Conservation (phyloP, 2,329 filamentous ascomycete genomes). For the Podosphaera leucotricha region DNA sequence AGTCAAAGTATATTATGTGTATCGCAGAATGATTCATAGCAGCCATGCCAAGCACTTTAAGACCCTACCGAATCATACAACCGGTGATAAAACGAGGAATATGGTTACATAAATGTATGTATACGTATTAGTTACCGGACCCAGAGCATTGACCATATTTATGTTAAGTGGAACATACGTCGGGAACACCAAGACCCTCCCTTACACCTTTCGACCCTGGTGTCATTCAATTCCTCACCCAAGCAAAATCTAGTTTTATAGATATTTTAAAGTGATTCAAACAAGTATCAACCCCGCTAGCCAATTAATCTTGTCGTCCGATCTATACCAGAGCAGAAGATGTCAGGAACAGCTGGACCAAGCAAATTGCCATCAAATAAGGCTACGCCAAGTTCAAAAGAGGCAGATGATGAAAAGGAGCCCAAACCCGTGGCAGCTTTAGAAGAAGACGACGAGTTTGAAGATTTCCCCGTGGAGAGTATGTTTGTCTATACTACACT, state of each 20-base stretch:
- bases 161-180: too few species aligned
- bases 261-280: too few species aligned
- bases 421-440: constrained; percentile 30
- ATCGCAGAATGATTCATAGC: too few species aligned
- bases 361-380: constrained; percentile 10
- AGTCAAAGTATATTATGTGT: too few species aligned
- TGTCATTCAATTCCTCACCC: not conserved
- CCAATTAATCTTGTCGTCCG: not conserved
- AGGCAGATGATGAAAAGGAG: constrained; percentile 17
- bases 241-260: not conserved
- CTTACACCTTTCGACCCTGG: too few species aligned
- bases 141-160: too few species aligned
- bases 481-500: constrained; percentile 10
- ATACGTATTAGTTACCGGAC: too few species aligned
- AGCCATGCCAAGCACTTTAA: too few species aligned
- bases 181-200: too few species aligned
- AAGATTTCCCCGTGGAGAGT: constrained; percentile 97
- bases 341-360: constrained; percentile 15
- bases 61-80: too few species aligned
- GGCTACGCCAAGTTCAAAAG: constrained; percentile 7
- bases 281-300: not conserved
- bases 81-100: too few species aligned
- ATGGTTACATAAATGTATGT: too few species aligned
- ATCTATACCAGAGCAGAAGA: constrained; percentile 2
- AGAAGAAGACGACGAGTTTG: constrained; percentile 97